These are phyloP conservation scores for Breynia disticha DNA, from an alignment of 441 rosid genomes.

Conservation along the genomic window DNA sequence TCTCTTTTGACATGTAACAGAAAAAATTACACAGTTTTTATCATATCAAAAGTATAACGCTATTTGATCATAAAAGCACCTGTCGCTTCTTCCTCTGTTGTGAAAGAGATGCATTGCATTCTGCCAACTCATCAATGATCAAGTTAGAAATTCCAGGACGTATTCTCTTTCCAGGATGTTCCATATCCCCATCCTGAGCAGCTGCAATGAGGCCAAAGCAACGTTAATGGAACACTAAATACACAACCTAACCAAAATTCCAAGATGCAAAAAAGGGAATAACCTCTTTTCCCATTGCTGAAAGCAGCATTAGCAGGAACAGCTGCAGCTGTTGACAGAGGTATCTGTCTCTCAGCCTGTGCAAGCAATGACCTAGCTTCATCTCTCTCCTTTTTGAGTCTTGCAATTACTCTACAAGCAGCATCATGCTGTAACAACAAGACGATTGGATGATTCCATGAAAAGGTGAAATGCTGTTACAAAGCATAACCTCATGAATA, in stretches of 20 bases:
- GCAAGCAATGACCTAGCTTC: slow-evolving; percentile 84
- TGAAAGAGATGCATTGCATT: slow-evolving; percentile 83
- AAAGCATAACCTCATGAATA: not conserved
- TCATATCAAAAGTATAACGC: too few relatives aligned
- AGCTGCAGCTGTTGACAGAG: slow-evolving; percentile 39
- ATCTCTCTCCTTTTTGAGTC: slow-evolving; percentile 92
- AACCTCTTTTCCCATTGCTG: slow-evolving; percentile 92
- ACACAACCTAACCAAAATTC: slow-evolving; percentile 3
- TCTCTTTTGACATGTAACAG: too few relatives aligned
- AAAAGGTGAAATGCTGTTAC: not conserved
- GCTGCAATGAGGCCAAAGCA: slow-evolving; percentile 29
- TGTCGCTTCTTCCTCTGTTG: slow-evolving; percentile 92
- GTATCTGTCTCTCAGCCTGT: slow-evolving; percentile 75
- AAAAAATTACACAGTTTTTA: too few relatives aligned
- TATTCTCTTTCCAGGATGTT: slow-evolving; percentile 58
- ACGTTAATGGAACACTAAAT: slow-evolving; percentile 12
- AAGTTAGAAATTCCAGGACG: slow-evolving; percentile 63
- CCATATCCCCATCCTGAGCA: slow-evolving; percentile 53
- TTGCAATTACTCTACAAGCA: slow-evolving; percentile 98
- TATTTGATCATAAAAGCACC: slow-evolving; percentile 30
- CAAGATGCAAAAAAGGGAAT: slow-evolving; percentile 8
- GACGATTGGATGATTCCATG: not conserved
- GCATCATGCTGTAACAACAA: slow-evolving; percentile 83
- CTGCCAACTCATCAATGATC: slow-evolving; percentile 66
- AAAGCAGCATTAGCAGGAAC: slow-evolving; percentile 42